Conservation (phyloP, 208 protist species). For the Crithidia mellificae region DNA sequence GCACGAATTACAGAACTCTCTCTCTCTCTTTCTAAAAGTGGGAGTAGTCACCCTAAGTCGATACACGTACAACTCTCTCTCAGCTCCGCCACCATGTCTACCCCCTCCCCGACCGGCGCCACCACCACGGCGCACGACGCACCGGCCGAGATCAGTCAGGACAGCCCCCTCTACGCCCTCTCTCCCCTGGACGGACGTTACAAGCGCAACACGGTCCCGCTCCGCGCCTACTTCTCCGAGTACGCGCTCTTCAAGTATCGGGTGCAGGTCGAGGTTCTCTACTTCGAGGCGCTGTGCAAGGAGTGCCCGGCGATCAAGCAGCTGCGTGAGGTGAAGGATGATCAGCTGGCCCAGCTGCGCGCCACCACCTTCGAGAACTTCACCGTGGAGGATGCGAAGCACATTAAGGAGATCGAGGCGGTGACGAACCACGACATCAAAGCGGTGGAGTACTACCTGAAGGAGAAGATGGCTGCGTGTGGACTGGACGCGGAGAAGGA, state of each 20-base stretch:
- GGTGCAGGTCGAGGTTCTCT: slow-evolving; percentile 92
- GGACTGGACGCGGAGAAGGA: slow-evolving; percentile 78
- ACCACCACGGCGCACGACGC: slow-evolving; percentile 29
- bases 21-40: no score
- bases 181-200: slow-evolving; percentile 95
- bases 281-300: slow-evolving; percentile 81
- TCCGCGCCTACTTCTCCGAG: slow-evolving; percentile 93
- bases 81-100: no score
- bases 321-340: slow-evolving; percentile 54
- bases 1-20: no score
- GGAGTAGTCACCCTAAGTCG: no score
- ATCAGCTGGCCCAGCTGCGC: slow-evolving; percentile 55
- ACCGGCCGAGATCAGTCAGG: slow-evolving; percentile 38
- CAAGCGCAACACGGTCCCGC: slow-evolving; percentile 51
- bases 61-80: no score
- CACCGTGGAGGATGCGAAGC: slow-evolving; percentile 65
- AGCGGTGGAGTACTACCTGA: slow-evolving; percentile 96
- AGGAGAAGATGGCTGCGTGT: slow-evolving; percentile 82
- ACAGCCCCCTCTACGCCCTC: slow-evolving; percentile 83
- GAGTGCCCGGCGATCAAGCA: slow-evolving; percentile 60
- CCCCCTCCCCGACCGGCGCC: background rate
- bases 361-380: slow-evolving; percentile 75
- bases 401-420: slow-evolving; percentile 93
- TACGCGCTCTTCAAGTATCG: slow-evolving; percentile 92
- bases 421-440: slow-evolving; percentile 97